phyloP scores from a whole-genome alignment of 371 early-diverging fungal species.

The Syncephalastrum contaminatum region DNA sequence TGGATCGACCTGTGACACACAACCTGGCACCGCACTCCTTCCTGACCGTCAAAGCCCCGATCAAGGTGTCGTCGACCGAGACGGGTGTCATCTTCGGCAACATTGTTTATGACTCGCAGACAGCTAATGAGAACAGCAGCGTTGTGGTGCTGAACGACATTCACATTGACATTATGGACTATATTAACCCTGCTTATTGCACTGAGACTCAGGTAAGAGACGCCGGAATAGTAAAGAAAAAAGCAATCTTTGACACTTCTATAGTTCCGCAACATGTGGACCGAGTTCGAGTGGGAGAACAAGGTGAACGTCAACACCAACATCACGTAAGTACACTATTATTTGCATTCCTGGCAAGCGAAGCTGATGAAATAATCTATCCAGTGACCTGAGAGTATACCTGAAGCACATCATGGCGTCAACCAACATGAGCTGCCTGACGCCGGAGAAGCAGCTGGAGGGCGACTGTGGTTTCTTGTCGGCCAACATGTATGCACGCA shows the following conservation, averaged over 20 bases:
- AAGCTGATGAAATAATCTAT: background rate
- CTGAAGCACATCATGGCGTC: constrained; percentile 89
- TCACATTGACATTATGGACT: constrained; percentile 98
- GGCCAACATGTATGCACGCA: constrained; percentile 93
- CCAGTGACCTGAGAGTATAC: constrained; percentile 78
- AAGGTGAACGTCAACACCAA: constrained; percentile 95
- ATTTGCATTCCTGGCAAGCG: background rate
- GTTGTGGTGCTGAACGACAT: constrained; percentile 95
- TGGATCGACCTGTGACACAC: constrained; percentile 91
- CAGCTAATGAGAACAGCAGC: constrained; percentile 70
- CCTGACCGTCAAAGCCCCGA: constrained; percentile 92
- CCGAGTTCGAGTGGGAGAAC: constrained; percentile 99
- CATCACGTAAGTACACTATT: constrained; percentile 61
- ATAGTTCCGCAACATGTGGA: constrained; percentile 96
- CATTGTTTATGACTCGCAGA: constrained; percentile 93
- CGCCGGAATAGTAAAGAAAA: too few species aligned
- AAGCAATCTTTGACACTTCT: background rate
- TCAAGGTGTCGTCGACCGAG: constrained; percentile 98
- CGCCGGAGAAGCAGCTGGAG: constrained; percentile 87
- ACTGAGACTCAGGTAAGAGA: constrained; percentile 73
- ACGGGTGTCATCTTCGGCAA: constrained; percentile 97
- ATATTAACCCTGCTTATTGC: constrained; percentile 92
- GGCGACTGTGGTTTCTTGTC: constrained; percentile 96
- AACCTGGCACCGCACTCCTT: constrained; percentile 92
- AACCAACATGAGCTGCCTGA: constrained; percentile 95